These are phyloP conservation scores for Ascochyta lentis DNA, from an alignment of 2,329 filamentous ascomycete genomes.

Conservation along the genomic window DNA sequence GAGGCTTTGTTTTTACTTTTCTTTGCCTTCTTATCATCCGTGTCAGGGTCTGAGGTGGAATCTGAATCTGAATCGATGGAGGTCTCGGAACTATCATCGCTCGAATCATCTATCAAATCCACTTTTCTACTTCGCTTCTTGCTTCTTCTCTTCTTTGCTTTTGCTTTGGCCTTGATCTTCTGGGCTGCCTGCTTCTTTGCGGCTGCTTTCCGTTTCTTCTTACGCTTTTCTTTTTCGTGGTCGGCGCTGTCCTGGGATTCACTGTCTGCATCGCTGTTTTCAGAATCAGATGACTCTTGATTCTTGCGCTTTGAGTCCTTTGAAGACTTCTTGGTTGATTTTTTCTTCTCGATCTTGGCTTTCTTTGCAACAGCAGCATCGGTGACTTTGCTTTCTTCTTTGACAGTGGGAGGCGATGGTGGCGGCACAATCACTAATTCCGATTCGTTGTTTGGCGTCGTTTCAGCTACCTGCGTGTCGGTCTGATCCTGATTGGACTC, in stretches of 20 bases:
- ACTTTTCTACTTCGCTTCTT: slow-evolving; percentile 30
- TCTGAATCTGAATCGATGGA: slow-evolving; percentile 23
- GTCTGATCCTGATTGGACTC: slow-evolving; percentile 22
- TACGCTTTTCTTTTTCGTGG: slow-evolving; percentile 32
- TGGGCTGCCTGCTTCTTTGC: slow-evolving; percentile 21
- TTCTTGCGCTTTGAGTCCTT: slow-evolving; percentile 28
- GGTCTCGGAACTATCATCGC: slow-evolving; percentile 21
- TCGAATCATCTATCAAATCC: slow-evolving; percentile 28
- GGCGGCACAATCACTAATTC: not conserved
- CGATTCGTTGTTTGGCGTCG: not conserved
- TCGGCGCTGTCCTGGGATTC: slow-evolving; percentile 30
- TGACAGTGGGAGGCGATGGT: not conserved
- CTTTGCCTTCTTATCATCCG: slow-evolving; percentile 7
- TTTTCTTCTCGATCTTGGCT: slow-evolving; percentile 1
- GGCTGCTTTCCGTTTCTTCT: slow-evolving; percentile 25
- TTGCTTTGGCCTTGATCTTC: slow-evolving; percentile 32
- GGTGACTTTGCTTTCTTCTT: slow-evolving; percentile 15
- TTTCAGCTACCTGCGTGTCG: slow-evolving; percentile 14
- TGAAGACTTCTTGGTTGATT: slow-evolving; percentile 21
- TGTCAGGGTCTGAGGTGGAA: slow-evolving; percentile 21
- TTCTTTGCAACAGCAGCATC: not conserved
- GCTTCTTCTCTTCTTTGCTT: slow-evolving; percentile 30
- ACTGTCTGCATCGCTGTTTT: slow-evolving; percentile 27
- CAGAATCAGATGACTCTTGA: slow-evolving; percentile 31
- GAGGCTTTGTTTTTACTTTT: slow-evolving; percentile 23